Evolutionary conservation across 2,329 filamentous ascomycete genomes (phyloP).

Genomic region (Aureobasidium sp.): DNA sequence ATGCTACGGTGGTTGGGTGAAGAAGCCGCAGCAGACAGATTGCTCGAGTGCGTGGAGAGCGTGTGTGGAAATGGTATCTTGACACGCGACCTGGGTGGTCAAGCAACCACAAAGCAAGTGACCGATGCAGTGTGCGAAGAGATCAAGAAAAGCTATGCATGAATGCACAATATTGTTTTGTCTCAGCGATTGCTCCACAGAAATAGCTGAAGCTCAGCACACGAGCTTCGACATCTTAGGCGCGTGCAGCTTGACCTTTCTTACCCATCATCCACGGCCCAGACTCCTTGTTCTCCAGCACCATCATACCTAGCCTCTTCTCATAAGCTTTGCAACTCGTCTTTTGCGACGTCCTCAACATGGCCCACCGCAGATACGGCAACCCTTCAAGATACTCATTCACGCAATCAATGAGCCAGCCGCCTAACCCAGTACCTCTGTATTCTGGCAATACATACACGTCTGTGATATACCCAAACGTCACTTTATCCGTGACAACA

Average conservation of each 20-base stretch:
- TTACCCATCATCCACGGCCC: background rate
- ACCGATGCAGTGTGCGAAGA: constrained; percentile 38
- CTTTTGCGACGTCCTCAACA: background rate
- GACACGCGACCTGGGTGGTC: constrained; percentile 50
- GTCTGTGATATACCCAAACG: background rate
- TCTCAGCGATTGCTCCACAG: background rate
- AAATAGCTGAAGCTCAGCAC: background rate
- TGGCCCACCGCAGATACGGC: constrained; percentile 28
- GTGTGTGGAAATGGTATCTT: constrained; percentile 48
- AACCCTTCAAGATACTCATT: background rate
- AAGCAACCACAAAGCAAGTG: constrained; percentile 35
- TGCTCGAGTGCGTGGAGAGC: constrained; percentile 48
- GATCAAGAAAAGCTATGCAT: constrained; percentile 23
- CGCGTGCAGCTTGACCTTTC: background rate
- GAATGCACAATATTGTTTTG: background rate
- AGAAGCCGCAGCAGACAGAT: constrained; percentile 41
- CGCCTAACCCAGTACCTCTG: background rate
- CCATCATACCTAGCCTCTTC: background rate
- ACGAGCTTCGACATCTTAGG: background rate
- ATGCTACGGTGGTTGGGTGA: constrained; percentile 54
- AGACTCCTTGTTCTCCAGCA: background rate
- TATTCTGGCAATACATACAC: constrained; percentile 24
- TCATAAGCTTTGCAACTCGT: background rate
- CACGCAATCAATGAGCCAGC: constrained; percentile 28
- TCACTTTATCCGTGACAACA: background rate